Evolutionary conservation across 495 filamentous ascomycete genomes (phyloP), one percentile per base, ranked within the genome.

Genomic region (Geoglossum glabrum): DNA sequence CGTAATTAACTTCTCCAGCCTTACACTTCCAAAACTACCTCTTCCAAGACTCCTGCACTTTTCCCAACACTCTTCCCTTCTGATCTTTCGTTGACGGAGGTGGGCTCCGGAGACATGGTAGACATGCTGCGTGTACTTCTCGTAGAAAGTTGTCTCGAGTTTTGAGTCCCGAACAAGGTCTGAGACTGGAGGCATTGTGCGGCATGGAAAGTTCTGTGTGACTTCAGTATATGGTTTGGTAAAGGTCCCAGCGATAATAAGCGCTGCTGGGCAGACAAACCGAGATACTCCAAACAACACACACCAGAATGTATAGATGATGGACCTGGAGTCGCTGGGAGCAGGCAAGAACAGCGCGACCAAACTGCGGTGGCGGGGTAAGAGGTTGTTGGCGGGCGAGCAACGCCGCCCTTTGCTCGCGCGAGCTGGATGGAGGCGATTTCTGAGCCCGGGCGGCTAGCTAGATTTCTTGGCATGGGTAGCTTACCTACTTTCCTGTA

Each of bases 161-260:
- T 34, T 34, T 11, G 31, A 34, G 31, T 34, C 31, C 31, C 57
- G 57, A 25, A 70, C 59, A 33, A 69, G 56, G 26, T 69, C 68
- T 46, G 62, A 54, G 11, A 67, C 21, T 19, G 15, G 57, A 0
- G 34, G 11, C 56, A 65, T 59, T 11, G 31, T 34, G 31, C 31
- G 31, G 31, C 31, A 34, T 34, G 31, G 31, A 11, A 34, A 34
- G 31, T 34, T 34, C 31, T 34, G 11, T 34, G 31, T 34, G 31
- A 34, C 31, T 34, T 34, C 11, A 34, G 31, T 34, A 34, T 34
- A 5, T 34, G 31, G 31, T 34, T 34, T 34, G 31, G 31, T 34
- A 11, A 34, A 34, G 31, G 11, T 34, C 31, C 11, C 19, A 51
- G 52, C 30, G 40, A 40, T n/a, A 1, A 28, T n/a, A 46, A 47